phyloP scores from a whole-genome alignment of 352 stramenopile species.

The Aphanomyces cochlioides region DNA sequence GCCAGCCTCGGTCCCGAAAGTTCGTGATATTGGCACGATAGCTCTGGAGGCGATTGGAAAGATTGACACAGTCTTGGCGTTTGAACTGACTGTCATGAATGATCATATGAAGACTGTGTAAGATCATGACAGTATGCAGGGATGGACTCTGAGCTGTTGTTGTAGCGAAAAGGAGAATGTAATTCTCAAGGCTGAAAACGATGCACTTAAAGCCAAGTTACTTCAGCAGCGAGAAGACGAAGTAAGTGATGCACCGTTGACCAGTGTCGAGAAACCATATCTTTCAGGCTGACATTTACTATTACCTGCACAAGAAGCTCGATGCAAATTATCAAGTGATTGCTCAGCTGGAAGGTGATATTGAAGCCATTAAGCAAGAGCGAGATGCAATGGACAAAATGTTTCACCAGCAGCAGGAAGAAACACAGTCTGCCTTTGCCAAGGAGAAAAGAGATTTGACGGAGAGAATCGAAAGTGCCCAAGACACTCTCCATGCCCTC shows the following conservation, averaged over 20 bases:
- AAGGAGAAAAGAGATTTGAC: slow-evolving; percentile 31
- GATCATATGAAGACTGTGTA: slow-evolving; percentile 29
- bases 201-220: slow-evolving; percentile 27
- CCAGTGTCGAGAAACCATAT: slow-evolving; percentile 34
- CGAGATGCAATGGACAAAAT: slow-evolving; percentile 30
- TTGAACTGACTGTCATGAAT: slow-evolving; percentile 28
- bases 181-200: slow-evolving; percentile 41
- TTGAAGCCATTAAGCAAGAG: slow-evolving; percentile 34
- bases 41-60: slow-evolving; percentile 26
- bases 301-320: slow-evolving; percentile 82
- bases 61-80: slow-evolving; percentile 29
- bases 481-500: slow-evolving; percentile 47
- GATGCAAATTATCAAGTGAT: slow-evolving; percentile 75
- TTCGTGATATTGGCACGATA: slow-evolving; percentile 31
- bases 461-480: slow-evolving; percentile 33
- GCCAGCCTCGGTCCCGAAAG: background rate
- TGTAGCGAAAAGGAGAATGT: slow-evolving; percentile 40
- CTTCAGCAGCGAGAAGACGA: slow-evolving; percentile 30
- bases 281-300: slow-evolving; percentile 82
- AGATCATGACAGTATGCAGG: background rate
- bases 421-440: slow-evolving; percentile 30
- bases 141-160: background rate
- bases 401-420: slow-evolving; percentile 31
- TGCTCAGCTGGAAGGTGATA: slow-evolving; percentile 48
- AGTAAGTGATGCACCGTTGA: slow-evolving; percentile 35